These are phyloP conservation scores for Vigna unguiculata DNA, from an alignment of 306 rosid genomes.

Conservation along the genomic window DNA sequence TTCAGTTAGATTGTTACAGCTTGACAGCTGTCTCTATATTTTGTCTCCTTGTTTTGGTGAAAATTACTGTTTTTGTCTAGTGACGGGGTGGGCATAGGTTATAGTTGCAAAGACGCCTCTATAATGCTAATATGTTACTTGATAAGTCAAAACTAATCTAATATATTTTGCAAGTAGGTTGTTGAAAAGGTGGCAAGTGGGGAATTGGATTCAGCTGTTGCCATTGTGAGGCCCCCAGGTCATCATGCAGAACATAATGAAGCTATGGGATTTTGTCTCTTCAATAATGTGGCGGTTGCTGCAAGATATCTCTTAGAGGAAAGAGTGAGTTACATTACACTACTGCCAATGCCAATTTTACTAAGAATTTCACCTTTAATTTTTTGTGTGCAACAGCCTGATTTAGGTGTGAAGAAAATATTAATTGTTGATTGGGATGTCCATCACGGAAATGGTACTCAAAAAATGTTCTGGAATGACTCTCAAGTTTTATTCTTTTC, in stretches of 20 bases:
- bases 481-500: conserved; percentile 93
- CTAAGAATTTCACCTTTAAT: conserved; percentile 23
- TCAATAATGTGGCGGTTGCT: conserved; percentile 90
- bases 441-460: conserved; percentile 98
- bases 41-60: neutral
- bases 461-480: conserved; percentile 87
- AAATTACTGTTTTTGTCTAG: neutral
- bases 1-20: conserved; percentile 12
- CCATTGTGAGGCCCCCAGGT: conserved; percentile 97
- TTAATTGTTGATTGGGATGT: conserved; percentile 98
- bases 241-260: conserved; percentile 89
- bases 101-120: neutral
- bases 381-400: conserved; percentile 70
- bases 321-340: conserved; percentile 57
- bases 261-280: conserved; percentile 97
- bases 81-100: too few relatives aligned
- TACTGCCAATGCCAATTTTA: conserved; percentile 18
- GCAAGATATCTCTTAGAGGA: conserved; percentile 72
- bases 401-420: conserved; percentile 73
- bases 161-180: conserved; percentile 57
- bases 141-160: too few relatives aligned
- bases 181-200: conserved; percentile 79
- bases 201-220: conserved; percentile 79
- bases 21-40: neutral
- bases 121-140: too few relatives aligned